Conservation (phyloP, 2,329 filamentous ascomycete species). For the Fusarium anthophilum region DNA sequence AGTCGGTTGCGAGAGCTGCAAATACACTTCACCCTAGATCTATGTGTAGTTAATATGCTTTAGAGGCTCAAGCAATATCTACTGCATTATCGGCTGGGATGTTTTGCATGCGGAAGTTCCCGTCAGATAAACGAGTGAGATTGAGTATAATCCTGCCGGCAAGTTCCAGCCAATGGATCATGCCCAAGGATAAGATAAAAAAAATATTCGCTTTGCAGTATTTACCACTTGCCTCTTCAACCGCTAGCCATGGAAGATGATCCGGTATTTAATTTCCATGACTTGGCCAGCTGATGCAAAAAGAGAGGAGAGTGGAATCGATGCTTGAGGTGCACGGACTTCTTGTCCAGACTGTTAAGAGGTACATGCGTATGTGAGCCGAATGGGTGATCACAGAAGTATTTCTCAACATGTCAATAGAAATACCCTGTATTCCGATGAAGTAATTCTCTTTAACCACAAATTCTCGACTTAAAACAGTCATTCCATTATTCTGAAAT, state of each 20-base stretch:
- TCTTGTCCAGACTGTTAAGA: not conserved
- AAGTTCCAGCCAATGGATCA: not conserved
- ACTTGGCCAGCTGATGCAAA: not conserved
- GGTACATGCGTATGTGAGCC: fast-evolving
- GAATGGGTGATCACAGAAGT: fast-evolving
- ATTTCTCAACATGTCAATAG: fast-evolving
- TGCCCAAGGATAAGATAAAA: fast-evolving
- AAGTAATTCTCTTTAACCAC: not conserved
- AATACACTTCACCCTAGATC: fast-evolving
- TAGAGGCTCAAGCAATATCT: not conserved
- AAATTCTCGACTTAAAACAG: fast-evolving
- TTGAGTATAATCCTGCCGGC: not conserved
- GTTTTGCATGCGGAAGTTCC: not conserved
- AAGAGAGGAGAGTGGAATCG: no score
- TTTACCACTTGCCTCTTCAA: not conserved
- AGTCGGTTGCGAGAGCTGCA: fast-evolving
- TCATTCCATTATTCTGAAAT: fast-evolving
- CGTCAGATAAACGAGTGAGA: not conserved
- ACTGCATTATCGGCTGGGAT: not conserved
- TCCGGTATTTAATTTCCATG: not conserved
- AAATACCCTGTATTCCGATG: not conserved
- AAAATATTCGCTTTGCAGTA: fast-evolving
- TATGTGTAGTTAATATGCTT: not conserved
- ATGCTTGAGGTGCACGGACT: no score
- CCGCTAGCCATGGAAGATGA: fast-evolving